These are phyloP conservation scores for Vaccinium myrtillus DNA, from an alignment of 148 eudicot species.

Conservation along the genomic window DNA sequence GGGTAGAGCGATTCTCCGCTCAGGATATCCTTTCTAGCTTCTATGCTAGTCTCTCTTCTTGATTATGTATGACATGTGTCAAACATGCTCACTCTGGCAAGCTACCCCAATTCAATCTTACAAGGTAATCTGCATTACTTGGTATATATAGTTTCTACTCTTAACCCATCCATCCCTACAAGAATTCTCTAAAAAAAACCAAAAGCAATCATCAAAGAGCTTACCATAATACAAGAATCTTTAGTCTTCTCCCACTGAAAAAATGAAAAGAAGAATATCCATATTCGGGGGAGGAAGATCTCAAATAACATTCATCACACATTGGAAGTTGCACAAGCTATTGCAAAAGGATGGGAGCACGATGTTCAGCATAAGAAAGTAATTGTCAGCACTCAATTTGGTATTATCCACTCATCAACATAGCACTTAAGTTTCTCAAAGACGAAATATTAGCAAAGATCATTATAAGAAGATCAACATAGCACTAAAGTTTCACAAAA, in stretches of 20 bases:
- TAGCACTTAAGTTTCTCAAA: neutral
- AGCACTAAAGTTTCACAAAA: too few species aligned
- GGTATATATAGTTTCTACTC: neutral
- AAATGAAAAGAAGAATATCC: neutral
- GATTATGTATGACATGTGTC: neutral
- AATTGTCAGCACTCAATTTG: neutral
- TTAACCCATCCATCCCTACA: neutral
- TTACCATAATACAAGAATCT: neutral
- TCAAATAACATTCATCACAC: neutral
- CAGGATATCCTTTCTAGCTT: neutral
- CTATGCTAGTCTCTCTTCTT: neutral
- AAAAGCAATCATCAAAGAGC: neutral
- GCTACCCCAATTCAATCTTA: neutral
- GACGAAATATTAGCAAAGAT: neutral
- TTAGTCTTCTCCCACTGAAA: neutral
- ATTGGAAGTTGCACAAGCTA: neutral
- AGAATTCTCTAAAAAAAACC: neutral
- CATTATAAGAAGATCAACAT: neutral
- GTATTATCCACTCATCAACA: neutral
- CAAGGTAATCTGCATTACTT: neutral
- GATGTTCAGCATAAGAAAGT: neutral
- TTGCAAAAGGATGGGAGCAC: neutral
- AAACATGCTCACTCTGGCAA: neutral
- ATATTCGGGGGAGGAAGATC: neutral
- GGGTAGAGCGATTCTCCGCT: neutral